phyloP scores from a whole-genome alignment of 2,329 filamentous ascomycete genomes.

The Raffaelea ambrosiae region DNA sequence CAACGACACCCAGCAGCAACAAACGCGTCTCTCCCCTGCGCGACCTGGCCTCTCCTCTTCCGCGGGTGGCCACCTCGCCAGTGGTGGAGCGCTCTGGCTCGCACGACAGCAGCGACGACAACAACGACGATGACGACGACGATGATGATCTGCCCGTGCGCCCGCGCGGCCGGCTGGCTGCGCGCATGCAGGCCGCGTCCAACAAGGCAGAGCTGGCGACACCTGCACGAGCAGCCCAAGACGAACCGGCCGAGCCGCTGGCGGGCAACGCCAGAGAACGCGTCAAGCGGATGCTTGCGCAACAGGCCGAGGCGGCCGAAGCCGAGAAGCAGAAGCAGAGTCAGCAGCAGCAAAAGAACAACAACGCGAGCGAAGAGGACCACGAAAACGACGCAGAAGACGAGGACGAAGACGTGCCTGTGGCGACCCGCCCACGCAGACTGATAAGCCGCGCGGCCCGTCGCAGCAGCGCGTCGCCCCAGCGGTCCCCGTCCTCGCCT shows the following conservation, averaged over 20 bases:
- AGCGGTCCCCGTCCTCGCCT: constrained; percentile 2
- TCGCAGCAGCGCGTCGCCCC: constrained; percentile 8
- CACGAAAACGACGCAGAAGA: constrained; percentile 13
- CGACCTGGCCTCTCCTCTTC: not conserved
- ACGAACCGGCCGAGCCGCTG: constrained; percentile 15
- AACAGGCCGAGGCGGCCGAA: constrained; percentile 13
- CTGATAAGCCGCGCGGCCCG: constrained; percentile 16
- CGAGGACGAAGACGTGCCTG: constrained; percentile 25
- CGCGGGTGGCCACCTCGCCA: not conserved
- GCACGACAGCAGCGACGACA: constrained; percentile 10
- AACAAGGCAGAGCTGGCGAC: not conserved
- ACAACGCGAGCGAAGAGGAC: not conserved
- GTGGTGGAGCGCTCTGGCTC: not conserved
- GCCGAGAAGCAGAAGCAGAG: constrained; percentile 17
- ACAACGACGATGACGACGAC: constrained; percentile 35
- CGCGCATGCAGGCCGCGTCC: constrained; percentile 45
- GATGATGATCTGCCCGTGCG: constrained; percentile 29
- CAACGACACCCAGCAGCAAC: not conserved
- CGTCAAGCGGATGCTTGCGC: constrained; percentile 32
- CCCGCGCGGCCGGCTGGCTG: constrained; percentile 56
- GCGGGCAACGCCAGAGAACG: constrained; percentile 30
- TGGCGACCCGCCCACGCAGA: constrained; percentile 28
- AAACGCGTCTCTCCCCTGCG: not conserved
- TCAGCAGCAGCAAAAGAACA: constrained; percentile 2
- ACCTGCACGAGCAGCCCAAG: too few relatives aligned